Conservation (phyloP, 106 monocot species). For the Triglochin maritima region DNA sequence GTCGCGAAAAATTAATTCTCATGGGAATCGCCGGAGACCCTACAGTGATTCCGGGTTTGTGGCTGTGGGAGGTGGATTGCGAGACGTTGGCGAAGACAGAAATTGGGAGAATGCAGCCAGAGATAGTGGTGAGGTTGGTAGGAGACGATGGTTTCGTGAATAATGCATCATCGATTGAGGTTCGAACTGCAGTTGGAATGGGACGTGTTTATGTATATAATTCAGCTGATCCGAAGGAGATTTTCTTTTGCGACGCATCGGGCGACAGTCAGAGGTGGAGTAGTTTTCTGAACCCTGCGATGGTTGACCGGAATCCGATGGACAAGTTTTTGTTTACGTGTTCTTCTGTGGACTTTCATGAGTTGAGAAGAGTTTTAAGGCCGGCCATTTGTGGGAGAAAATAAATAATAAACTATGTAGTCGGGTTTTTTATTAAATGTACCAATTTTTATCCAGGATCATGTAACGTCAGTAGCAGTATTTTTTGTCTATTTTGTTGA, state of each 20-base stretch:
- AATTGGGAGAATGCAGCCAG: slow-evolving; percentile 13
- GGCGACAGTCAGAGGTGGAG: slow-evolving; percentile 16
- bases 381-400: background rate
- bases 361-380: slow-evolving; percentile 7
- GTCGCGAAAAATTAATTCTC: slow-evolving; percentile 10
- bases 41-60: slow-evolving; percentile 1
- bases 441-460: background rate
- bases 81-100: slow-evolving; percentile 6
- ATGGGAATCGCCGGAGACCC: slow-evolving; percentile 6
- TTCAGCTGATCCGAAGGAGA: slow-evolving; percentile 16
- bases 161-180: slow-evolving; percentile 8
- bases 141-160: slow-evolving; percentile 3
- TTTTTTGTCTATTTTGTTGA: no score
- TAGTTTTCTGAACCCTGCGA: slow-evolving; percentile 7
- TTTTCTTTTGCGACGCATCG: slow-evolving; percentile 16
- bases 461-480: no score
- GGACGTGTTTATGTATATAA: slow-evolving; percentile 37
- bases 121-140: slow-evolving; percentile 24
- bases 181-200: background rate
- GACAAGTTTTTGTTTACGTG: slow-evolving; percentile 24
- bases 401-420: background rate
- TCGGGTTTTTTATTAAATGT: background rate
- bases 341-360: slow-evolving; percentile 23
- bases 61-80: slow-evolving; percentile 28
- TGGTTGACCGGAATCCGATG: slow-evolving; percentile 9